Conservation (phyloP, 495 filamentous ascomycete species). For the Penicillium soppii region DNA sequence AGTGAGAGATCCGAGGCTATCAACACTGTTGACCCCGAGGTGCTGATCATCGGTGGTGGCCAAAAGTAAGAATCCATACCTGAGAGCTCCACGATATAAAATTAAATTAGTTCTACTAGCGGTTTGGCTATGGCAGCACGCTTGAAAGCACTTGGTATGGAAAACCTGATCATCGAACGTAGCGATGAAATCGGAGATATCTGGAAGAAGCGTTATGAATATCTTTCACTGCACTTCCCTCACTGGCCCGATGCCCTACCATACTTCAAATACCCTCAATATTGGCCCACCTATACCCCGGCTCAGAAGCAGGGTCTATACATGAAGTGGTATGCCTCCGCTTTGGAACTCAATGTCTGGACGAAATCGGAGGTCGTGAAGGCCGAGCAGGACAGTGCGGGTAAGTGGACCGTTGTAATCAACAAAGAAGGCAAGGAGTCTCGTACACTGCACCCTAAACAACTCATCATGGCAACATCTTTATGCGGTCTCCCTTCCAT, state of each 20-base stretch:
- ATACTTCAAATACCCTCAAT: slow-evolving; percentile 60
- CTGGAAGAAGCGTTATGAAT: slow-evolving; percentile 60
- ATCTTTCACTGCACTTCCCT: slow-evolving; percentile 62
- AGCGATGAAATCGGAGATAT: slow-evolving; percentile 63
- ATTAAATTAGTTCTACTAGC: slow-evolving; percentile 6
- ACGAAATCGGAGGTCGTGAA: slow-evolving; percentile 45
- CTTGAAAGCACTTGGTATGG: slow-evolving; percentile 59
- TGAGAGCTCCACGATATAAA: not conserved
- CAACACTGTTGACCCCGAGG: slow-evolving; percentile 23
- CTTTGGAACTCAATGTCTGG: slow-evolving; percentile 71
- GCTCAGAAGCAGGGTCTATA: slow-evolving; percentile 71
- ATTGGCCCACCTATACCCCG: slow-evolving; percentile 62
- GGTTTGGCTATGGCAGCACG: slow-evolving; percentile 52
- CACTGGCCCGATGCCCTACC: slow-evolving; percentile 67
- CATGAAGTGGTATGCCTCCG: slow-evolving; percentile 63
- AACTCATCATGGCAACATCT: slow-evolving; percentile 38
- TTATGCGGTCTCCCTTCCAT: slow-evolving; percentile 31
- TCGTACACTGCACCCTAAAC: slow-evolving; percentile 35
- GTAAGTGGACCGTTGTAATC: slow-evolving; percentile 57
- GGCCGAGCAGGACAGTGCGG: slow-evolving; percentile 43
- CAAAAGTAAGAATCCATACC: slow-evolving; percentile 20
- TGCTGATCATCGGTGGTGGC: slow-evolving; percentile 24
- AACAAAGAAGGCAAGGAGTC: slow-evolving; percentile 41
- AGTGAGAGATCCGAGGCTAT: slow-evolving; percentile 19
- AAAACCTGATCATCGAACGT: slow-evolving; percentile 59